Conservation (phyloP, 2,329 filamentous ascomycete genomes). For the Pestalotiopsis sp. region DNA sequence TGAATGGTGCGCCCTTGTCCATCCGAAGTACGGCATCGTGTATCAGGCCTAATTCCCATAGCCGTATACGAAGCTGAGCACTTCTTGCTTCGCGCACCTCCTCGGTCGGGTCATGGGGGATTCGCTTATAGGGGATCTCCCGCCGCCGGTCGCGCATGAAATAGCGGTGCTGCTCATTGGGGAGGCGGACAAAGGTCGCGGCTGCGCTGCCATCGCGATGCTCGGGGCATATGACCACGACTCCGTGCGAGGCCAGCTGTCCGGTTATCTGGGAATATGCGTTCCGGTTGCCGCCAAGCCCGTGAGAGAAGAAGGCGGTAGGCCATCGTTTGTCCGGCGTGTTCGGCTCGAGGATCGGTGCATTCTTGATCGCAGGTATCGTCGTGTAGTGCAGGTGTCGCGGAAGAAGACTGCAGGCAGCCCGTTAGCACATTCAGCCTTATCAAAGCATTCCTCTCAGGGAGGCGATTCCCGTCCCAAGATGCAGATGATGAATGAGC, state of each 20-base stretch:
- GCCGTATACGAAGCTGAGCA: constrained; percentile 71
- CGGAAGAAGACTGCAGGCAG: constrained; percentile 55
- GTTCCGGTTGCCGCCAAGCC: constrained; percentile 78
- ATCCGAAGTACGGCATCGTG: constrained; percentile 70
- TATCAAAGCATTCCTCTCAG: neutral
- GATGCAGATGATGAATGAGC: neutral
- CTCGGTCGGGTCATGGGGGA: constrained; percentile 64
- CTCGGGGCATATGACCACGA: constrained; percentile 80
- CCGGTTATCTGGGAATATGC: constrained; percentile 83
- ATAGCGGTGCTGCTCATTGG: constrained; percentile 47
- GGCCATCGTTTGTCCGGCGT: constrained; percentile 66
- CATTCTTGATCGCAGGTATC: constrained; percentile 74
- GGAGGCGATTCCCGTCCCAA: neutral
- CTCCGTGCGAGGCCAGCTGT: constrained; percentile 77
- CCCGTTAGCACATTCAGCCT: neutral
- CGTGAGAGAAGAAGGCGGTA: constrained; percentile 84
- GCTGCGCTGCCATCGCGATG: constrained; percentile 82
- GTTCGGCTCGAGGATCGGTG: constrained; percentile 57
- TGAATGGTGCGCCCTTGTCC: constrained; percentile 54
- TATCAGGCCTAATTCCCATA: constrained; percentile 77
- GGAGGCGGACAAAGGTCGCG: constrained; percentile 70
- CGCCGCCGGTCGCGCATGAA: constrained; percentile 35
- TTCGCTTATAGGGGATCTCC: constrained; percentile 50
- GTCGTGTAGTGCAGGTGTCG: constrained; percentile 73
- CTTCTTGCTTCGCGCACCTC: constrained; percentile 71